Evolutionary conservation across 1,139 yeast genomes (phyloP).

Genomic region (Pichia sp.): DNA sequence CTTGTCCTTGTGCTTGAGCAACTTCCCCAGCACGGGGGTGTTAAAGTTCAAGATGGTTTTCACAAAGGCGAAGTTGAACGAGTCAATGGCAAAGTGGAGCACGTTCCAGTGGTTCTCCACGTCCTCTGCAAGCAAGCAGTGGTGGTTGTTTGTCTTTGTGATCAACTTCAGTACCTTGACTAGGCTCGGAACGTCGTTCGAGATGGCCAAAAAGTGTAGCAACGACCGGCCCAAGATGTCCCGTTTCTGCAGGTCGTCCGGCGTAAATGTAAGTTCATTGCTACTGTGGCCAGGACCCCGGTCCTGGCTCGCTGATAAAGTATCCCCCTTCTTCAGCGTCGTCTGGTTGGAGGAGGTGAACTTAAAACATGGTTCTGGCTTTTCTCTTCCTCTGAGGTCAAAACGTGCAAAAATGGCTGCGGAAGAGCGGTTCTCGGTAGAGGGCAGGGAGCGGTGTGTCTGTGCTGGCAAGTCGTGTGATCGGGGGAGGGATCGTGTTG

Average conservation of each 20-base stretch:
- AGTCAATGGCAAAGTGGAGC: conserved; percentile 61
- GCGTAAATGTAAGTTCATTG: conserved; percentile 33
- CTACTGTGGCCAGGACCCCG: neutral
- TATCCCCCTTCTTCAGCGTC: conserved; percentile 19
- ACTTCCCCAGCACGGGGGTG: conserved; percentile 32
- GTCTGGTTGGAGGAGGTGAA: conserved; percentile 16
- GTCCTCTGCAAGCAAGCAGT: conserved; percentile 46
- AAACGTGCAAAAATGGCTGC: neutral
- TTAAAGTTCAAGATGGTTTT: conserved; percentile 38
- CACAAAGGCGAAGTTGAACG: conserved; percentile 57
- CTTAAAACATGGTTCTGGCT: conserved; percentile 15
- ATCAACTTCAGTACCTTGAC: conserved; percentile 40
- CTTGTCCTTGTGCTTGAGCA: conserved; percentile 60
- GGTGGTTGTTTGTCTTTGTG: conserved; percentile 36
- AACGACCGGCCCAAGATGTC: conserved; percentile 75
- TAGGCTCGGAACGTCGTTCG: conserved; percentile 48
- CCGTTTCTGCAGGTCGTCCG: conserved; percentile 44
- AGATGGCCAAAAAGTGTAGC: conserved; percentile 53
- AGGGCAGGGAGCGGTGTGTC: neutral
- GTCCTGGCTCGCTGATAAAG: conserved; percentile 6
- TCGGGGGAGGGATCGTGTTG: neutral
- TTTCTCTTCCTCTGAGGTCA: neutral
- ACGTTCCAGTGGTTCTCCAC: conserved; percentile 82
- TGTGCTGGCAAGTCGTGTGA: neutral
- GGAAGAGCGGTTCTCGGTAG: neutral